phyloP scores from a whole-genome alignment of 2,329 filamentous ascomycete species.

The Aureobasidium subglaciale region DNA sequence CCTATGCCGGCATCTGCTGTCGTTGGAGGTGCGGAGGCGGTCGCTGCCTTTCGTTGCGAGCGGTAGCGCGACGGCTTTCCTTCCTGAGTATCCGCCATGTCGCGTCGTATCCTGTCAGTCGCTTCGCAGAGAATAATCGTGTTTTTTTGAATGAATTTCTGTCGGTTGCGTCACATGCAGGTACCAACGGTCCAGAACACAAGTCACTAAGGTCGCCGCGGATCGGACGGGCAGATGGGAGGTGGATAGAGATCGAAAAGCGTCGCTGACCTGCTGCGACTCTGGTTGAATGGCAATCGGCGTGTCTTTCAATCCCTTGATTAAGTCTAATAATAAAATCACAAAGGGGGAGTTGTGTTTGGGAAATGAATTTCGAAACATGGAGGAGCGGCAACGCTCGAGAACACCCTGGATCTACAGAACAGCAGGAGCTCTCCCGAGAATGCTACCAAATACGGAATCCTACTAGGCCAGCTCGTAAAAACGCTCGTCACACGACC shows the following conservation, averaged over 20 bases:
- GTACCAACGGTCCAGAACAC: background rate
- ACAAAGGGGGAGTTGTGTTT: background rate
- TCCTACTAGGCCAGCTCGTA: background rate
- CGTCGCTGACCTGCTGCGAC: constrained; percentile 13
- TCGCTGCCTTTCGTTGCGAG: constrained; percentile 44
- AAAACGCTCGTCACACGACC: constrained; percentile 1
- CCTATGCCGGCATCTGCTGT: background rate
- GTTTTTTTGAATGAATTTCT: background rate
- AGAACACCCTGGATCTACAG: constrained; percentile 2
- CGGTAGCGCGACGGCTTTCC: constrained; percentile 52
- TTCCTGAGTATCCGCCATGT: constrained; percentile 5
- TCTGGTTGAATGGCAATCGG: background rate
- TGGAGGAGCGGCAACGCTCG: constrained; percentile 2
- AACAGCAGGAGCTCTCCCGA: background rate
- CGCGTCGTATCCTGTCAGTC: constrained; percentile 17
- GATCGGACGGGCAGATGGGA: background rate
- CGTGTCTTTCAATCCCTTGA: background rate
- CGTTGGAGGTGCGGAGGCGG: constrained; percentile 4
- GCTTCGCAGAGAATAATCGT: background rate
- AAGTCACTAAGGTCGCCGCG: background rate
- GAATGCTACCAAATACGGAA: background rate
- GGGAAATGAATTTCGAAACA: constrained; percentile 9
- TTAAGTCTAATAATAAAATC: constrained; percentile 12
- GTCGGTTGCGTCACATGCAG: constrained; percentile 10
- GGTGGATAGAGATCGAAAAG: background rate